A percentile compares a stretch with the other conserved stretches of the same genome.
Evolutionary conservation across 1,284 basidiomycete species (phyloP).

Genomic region (Trichosporon coremiiforme): DNA sequence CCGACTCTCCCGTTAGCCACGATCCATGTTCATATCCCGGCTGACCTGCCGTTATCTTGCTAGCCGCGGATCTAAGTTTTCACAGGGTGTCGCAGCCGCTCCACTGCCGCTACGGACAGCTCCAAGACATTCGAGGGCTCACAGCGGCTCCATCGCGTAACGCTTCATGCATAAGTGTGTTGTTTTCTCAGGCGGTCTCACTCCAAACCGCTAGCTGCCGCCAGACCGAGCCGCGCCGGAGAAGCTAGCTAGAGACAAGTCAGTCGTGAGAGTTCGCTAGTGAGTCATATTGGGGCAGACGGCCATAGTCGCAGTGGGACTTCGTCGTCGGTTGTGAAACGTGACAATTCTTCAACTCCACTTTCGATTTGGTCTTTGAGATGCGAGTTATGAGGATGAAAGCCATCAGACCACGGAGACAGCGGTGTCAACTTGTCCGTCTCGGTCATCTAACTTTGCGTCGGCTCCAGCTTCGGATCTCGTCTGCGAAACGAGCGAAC

Average conservation of each 20-base stretch:
- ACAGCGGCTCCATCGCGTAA: not conserved
- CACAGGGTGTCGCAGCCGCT: too few relatives aligned
- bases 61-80: not conserved
- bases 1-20: not conserved
- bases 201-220: not conserved
- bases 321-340: not conserved
- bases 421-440: not conserved
- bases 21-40: not conserved
- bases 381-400: not conserved
- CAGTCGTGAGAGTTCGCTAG: too few relatives aligned
- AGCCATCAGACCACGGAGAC: not conserved
- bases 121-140: not conserved
- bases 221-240: not conserved
- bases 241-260: not conserved
- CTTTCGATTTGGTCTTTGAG: not conserved
- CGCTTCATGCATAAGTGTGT: conserved; percentile 10
- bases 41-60: not conserved
- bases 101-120: not conserved
- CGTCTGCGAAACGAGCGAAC: not conserved
- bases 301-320: not conserved
- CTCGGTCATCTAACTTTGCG: not conserved
- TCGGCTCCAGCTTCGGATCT: not conserved
- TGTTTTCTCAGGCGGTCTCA: not conserved
- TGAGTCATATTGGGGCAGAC: not conserved
- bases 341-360: conserved; percentile 3